Base-by-base conservation (phyloP, 352 stramenopile species). In the Blastocystis sp. region DNA sequence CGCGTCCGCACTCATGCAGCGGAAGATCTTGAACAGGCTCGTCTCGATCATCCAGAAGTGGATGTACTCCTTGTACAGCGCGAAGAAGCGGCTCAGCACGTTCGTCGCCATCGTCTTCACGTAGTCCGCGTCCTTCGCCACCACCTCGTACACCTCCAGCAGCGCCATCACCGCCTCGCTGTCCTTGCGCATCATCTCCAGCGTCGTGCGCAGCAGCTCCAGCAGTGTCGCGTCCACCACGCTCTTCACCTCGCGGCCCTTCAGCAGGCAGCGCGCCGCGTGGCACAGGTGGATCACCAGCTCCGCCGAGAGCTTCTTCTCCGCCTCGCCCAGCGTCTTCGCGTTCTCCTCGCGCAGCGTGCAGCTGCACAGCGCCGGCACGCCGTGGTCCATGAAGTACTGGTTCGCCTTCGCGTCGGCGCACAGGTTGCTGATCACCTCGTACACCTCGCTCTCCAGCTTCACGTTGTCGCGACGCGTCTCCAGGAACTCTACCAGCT, bases 1-100 rank as follows among this genome's bases (percentile, higher is more conserved):
- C 59, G 2, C 56, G 23, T 84, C 60, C 48, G 60, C 48, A 11
- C 34, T 64, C 45, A 84, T 67, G 61, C 74, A 53, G 61, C 74
- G 74, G 74, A 84, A 84, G 53, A 84, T 84, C 74, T 84, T 84
- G 21, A 84, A 64, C 38, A 84, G 74, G 34, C 52, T 53, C 74
- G 40, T 84, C 74, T 84, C 74, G 61, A 84, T 84, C 48, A 45
- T 34, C 74, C 74, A 84, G 45, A 34, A 67, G 28, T 59, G 74
- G 34, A 84, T 84, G 23, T 41, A 84, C 53, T 67, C 56, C 74
- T 84, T 84, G 53, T 84, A 84, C 52, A 84, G 74, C 11, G 48
- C 45, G 34, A 84, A 52, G 45, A 84, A 67, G 34, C 38, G 48
- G 23, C 19, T 45, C 53, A 84, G 60, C 38, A 84, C 56, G 21